These are phyloP conservation scores for Trichomonas tenax DNA, from an alignment of 208 protist genomes.

Conservation along the genomic window DNA sequence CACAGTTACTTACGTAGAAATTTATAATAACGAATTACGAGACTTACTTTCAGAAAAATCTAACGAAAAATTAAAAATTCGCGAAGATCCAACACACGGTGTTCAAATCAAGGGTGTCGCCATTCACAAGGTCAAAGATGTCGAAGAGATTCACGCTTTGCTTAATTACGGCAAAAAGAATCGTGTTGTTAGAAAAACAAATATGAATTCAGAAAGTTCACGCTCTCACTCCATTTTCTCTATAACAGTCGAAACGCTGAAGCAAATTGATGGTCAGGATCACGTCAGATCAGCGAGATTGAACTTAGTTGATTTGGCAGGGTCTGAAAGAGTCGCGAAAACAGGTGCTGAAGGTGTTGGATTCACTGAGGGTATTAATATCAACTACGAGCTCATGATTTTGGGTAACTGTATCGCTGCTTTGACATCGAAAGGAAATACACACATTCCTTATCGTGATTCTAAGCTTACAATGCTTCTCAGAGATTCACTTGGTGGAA, in stretches of 20 bases:
- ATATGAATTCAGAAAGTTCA: constrained; percentile 36
- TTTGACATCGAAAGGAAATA: neutral
- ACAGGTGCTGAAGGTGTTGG: constrained; percentile 6
- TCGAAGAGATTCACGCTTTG: neutral
- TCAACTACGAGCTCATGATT: constrained; percentile 7
- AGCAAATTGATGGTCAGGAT: constrained; percentile 25
- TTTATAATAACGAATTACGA: constrained; percentile 46
- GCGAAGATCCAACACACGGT: neutral
- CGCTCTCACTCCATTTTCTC: constrained; percentile 34
- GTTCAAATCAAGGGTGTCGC: neutral
- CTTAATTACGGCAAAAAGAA: neutral
- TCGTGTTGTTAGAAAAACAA: constrained; percentile 26
- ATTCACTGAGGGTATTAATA: neutral
- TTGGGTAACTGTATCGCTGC: neutral
- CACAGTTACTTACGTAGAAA: constrained; percentile 40
- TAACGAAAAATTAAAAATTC: constrained; percentile 4
- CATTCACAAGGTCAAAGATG: neutral
- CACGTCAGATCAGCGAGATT: constrained; percentile 37
- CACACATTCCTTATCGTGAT: constrained; percentile 28
- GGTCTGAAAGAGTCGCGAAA: constrained; percentile 35
- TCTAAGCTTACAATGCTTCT: constrained; percentile 31
- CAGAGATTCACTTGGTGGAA: constrained; percentile 27
- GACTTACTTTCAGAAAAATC: constrained; percentile 33
- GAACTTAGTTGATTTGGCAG: constrained; percentile 49
- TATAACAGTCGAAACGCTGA: constrained; percentile 39